Conservation (phyloP, 2,329 filamentous ascomycete genomes). For the Chrysoporthe cubensis region DNA sequence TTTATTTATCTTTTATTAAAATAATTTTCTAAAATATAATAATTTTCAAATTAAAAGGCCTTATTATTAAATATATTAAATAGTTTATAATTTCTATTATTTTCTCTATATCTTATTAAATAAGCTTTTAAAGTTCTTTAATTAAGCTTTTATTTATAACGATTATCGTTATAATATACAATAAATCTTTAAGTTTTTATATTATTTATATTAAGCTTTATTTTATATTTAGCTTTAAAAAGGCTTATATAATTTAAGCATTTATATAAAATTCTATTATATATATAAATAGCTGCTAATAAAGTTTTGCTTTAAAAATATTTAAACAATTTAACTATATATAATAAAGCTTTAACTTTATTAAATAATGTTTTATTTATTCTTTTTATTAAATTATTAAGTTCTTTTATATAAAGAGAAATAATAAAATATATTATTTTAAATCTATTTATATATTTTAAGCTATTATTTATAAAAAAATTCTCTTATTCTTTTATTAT, state of each 20-base stretch:
- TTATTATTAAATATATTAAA: not conserved
- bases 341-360: constrained; percentile 4
- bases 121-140: not conserved
- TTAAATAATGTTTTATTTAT: not conserved
- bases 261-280: constrained; percentile 15
- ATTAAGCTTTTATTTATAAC: not conserved
- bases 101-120: not conserved
- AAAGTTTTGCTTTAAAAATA: too few relatives aligned
- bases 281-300: constrained; percentile 10
- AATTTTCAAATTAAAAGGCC: too few relatives aligned
- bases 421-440: too few relatives aligned
- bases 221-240: constrained; percentile 2
- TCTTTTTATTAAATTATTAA: not conserved
- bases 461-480: too few relatives aligned
- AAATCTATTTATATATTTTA: too few relatives aligned
- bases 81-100: constrained; percentile 1
- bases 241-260: not conserved
- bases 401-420: too few relatives aligned
- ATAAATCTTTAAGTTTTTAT: not conserved
- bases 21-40: constrained; percentile 7
- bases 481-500: constrained; percentile 8
- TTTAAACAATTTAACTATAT: too few relatives aligned
- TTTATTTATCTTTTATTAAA: constrained; percentile 7
- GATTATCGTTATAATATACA: constrained; percentile 9
- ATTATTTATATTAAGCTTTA: not conserved